A percentile compares a stretch with the other conserved stretches of the same genome.
phyloP scores from a whole-genome alignment of 495 filamentous ascomycete genomes.

The Xylaria nigripes region DNA sequence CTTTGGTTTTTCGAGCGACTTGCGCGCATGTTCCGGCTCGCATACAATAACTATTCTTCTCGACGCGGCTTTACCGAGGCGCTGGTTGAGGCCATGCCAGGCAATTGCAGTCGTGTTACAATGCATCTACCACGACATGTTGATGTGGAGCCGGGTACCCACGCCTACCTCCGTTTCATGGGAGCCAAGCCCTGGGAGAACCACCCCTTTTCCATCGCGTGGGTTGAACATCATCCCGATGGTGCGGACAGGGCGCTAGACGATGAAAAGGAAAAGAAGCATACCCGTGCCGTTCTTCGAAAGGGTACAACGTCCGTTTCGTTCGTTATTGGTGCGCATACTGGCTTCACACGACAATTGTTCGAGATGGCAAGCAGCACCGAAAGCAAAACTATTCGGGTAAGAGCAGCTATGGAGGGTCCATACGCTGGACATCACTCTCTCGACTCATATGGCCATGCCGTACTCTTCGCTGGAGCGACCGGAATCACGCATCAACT shows the following conservation, averaged over 20 bases:
- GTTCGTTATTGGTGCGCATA: slow-evolving; percentile 75
- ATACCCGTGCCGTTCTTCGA: slow-evolving; percentile 10
- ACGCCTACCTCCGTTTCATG: slow-evolving; percentile 80
- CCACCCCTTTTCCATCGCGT: slow-evolving; percentile 91
- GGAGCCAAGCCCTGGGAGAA: slow-evolving; percentile 70
- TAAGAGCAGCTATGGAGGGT: slow-evolving; percentile 61
- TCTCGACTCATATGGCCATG: slow-evolving; percentile 83
- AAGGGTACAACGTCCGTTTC: slow-evolving; percentile 51
- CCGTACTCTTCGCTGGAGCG: slow-evolving; percentile 83
- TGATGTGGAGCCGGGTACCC: slow-evolving; percentile 72
- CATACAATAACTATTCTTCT: slow-evolving; percentile 58
- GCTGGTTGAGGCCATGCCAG: slow-evolving; percentile 65
- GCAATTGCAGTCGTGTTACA: slow-evolving; percentile 76
- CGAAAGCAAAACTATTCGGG: slow-evolving; percentile 16
- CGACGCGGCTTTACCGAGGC: slow-evolving; percentile 58
- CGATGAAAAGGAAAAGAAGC: slow-evolving; percentile 15
- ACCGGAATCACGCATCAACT: slow-evolving; percentile 93
- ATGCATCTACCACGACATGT: slow-evolving; percentile 69
- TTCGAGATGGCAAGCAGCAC: slow-evolving; percentile 43
- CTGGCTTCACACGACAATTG: slow-evolving; percentile 78
- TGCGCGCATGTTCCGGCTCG: slow-evolving; percentile 57
- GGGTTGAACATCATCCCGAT: slow-evolving; percentile 49
- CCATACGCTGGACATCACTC: slow-evolving; percentile 78
- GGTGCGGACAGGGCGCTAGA: slow-evolving; percentile 15
- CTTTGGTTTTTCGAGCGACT: slow-evolving; percentile 74